Conservation (phyloP, 441 rosid genomes). For the Bruguiera hainesii region DNA sequence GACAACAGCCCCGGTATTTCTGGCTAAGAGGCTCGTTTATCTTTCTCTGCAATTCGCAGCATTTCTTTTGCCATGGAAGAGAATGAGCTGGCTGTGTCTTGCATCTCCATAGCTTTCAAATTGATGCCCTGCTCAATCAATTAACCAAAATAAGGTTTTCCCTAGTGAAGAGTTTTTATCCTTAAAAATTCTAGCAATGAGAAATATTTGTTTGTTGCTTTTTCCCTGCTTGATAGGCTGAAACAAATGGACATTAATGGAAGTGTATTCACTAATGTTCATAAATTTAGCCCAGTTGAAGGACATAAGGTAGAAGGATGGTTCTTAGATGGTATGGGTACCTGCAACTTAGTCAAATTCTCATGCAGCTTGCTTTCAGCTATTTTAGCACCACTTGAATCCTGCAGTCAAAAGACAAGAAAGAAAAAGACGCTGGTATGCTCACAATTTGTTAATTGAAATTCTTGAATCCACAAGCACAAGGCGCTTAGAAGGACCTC, state of each 20-base stretch:
- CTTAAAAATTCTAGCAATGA: not conserved
- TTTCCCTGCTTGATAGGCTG: no score
- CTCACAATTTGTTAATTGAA: not conserved
- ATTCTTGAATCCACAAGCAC: no score
- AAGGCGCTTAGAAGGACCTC: no score
- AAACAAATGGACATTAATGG: no score
- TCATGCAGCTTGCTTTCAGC: slow-evolving; percentile 89
- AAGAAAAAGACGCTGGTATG: not conserved
- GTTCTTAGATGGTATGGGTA: slow-evolving; percentile 16
- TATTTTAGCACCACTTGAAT: slow-evolving; percentile 60
- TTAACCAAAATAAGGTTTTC: not conserved
- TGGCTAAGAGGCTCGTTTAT: slow-evolving; percentile 37
- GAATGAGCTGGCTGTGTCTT: slow-evolving; percentile 81
- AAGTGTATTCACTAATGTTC: no score
- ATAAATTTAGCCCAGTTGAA: no score
- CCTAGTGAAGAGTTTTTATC: not conserved
- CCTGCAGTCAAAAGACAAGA: slow-evolving; percentile 41
- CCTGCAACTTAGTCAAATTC: slow-evolving; percentile 72
- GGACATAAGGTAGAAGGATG: not conserved
- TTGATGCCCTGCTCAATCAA: slow-evolving; percentile 59
- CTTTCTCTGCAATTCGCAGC: slow-evolving; percentile 60
- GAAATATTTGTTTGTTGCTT: no score
- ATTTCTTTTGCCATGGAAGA: slow-evolving; percentile 80
- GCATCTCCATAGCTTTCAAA: slow-evolving; percentile 74
- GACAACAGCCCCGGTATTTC: not conserved